Evolutionary conservation across 768 basidiomycete genomes (phyloP).

Genomic region (Lentinula sp.): DNA sequence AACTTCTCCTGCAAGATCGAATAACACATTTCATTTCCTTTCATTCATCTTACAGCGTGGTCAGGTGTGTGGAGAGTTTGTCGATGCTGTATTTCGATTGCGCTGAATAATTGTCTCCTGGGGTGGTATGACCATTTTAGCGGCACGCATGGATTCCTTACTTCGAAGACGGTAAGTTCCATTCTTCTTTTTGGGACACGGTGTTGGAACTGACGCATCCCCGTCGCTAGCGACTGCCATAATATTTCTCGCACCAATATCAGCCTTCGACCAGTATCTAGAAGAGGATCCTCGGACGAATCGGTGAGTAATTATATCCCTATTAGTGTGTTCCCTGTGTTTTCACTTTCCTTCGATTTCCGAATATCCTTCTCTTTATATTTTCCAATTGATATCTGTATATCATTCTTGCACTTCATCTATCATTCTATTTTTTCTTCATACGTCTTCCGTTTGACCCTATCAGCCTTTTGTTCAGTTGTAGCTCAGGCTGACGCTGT

Average conservation of each 20-base stretch:
- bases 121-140: conserved; percentile 25
- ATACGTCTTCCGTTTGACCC: background rate
- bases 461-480: too few relatives aligned
- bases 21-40: background rate
- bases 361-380: background rate
- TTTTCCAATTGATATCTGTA: background rate
- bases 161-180: conserved; percentile 67
- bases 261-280: conserved; percentile 86
- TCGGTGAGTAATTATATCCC: conserved; percentile 20
- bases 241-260: conserved; percentile 83
- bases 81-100: conserved; percentile 6
- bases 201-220: conserved; percentile 1
- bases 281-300: conserved; percentile 79
- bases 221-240: conserved; percentile 61
- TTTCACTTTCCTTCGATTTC: background rate
- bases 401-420: too few relatives aligned
- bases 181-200: conserved; percentile 3
- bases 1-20: background rate
- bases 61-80: conserved; percentile 36
- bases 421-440: background rate
- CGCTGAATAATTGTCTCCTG: conserved; percentile 5
- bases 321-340: too few relatives aligned
- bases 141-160: conserved; percentile 80
- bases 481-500: background rate
- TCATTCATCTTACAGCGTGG: conserved; percentile 37